Evolutionary conservation across 805 yeast species (phyloP).

Genomic region (Myxozyma vanderwaltii): DNA sequence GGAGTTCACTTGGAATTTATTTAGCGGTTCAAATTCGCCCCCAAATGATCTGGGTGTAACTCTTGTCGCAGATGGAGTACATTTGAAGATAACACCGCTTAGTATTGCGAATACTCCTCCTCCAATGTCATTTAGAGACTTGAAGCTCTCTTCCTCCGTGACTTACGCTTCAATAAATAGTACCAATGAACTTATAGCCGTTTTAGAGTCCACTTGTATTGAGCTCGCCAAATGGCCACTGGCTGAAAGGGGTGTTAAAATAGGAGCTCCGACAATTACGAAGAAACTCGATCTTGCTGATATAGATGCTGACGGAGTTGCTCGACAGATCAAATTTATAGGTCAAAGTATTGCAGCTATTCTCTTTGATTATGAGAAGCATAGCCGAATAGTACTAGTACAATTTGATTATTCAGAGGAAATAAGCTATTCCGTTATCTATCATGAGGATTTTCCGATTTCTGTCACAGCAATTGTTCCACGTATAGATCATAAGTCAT

Average conservation of each 20-base stretch:
- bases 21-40: conserved; percentile 66
- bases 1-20: conserved; percentile 64
- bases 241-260: conserved; percentile 6
- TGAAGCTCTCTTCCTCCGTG: conserved; percentile 58
- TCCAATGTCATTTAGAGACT: conserved; percentile 75
- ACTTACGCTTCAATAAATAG: conserved; percentile 65
- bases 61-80: conserved; percentile 74
- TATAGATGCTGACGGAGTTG: conserved; percentile 29
- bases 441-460: conserved; percentile 10
- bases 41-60: conserved; percentile 79
- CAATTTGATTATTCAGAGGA: conserved; percentile 1
- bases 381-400: conserved; percentile 16
- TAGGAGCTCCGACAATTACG: conserved; percentile 25
- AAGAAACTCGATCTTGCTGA: conserved; percentile 15
- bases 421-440: conserved; percentile 10
- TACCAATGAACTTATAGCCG: conserved; percentile 61
- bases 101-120: conserved; percentile 91
- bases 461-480: conserved; percentile 17
- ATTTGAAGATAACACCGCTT: conserved; percentile 75
- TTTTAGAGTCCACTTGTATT: conserved; percentile 53
- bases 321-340: conserved; percentile 67
- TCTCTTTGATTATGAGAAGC: conserved; percentile 52
- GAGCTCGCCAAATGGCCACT: conserved; percentile 49
- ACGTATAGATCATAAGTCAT: conserved; percentile 19
- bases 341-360: conserved; percentile 58